Base-by-base conservation (phyloP, 2,329 filamentous ascomycete genomes). In the Calonectria pteridis region DNA sequence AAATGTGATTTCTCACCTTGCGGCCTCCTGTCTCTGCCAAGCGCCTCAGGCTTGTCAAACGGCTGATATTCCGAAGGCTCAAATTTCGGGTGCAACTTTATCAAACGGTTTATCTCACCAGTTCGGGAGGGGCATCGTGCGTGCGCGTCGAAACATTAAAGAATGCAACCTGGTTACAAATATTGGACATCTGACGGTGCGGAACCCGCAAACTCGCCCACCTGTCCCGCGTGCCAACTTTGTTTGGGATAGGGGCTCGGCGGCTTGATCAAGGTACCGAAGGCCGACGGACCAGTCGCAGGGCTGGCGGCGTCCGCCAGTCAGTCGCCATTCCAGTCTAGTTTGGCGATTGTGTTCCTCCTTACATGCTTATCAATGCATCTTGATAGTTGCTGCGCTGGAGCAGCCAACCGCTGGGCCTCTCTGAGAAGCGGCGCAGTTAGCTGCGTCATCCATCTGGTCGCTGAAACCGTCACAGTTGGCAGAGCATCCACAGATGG, bases 311-410 rank as follows among this genome's bases (percentile, higher is more conserved):
- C 20, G 35, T n/a, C 18, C 43, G 40, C 55, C 66, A 67, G 51
- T 70, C 46, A 26, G 28, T 53, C 10, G 16, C 28, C 40, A 33
- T 35, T 43, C 51, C 62, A 37, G 49, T n/a, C 29, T 53, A 43
- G 35, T 18, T 49, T 29, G 66, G 49, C 40, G n/a, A 37, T 63
- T 59, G 55, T 51, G 31, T 26, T 59, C 31, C 69, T 31, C 29
- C 37, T 23, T 69, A 18, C 18, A 58, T 50, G 65, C 71, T 69
- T 73, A 73, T 73, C 71, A 62, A 63, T 49, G 55, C 53, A 29
- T 50, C 49, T 71, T 31, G 65, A 55, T 50, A 35, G 49, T 62
- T 40, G 55, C 55, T 62, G 55, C 33, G 33, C 33, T 62, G 35
- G 23, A 40, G 3, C 2, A 28, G 55, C 55, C 55, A 62, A 62